These are phyloP conservation scores for Aspergillus baeticus DNA, from an alignment of 495 filamentous ascomycete genomes.

Conservation along the genomic window DNA sequence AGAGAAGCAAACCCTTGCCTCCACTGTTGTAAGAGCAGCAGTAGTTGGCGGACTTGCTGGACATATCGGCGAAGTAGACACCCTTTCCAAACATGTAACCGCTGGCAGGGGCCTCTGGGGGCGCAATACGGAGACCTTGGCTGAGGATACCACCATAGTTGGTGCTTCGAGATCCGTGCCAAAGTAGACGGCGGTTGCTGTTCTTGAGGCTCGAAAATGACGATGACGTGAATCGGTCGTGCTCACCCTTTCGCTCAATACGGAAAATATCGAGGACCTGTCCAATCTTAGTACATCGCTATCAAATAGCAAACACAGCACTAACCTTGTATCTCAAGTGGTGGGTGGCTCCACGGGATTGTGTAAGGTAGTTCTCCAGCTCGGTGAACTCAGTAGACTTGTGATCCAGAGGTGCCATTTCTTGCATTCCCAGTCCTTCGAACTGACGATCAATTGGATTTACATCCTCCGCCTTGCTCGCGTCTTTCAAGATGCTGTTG, in stretches of 20 bases:
- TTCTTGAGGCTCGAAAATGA: slow-evolving; percentile 42
- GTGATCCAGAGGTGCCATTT: slow-evolving; percentile 67
- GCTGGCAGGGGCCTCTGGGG: slow-evolving; percentile 73
- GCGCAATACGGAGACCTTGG: slow-evolving; percentile 83
- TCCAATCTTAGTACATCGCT: slow-evolving; percentile 5
- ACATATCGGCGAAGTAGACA: slow-evolving; percentile 87
- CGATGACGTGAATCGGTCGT: slow-evolving; percentile 62
- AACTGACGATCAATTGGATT: slow-evolving; percentile 71
- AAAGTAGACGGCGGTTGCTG: slow-evolving; percentile 69
- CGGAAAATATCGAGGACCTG: slow-evolving; percentile 77
- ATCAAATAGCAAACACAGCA: not conserved
- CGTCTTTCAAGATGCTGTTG: slow-evolving; percentile 70
- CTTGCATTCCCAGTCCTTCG: slow-evolving; percentile 64
- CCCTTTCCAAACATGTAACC: slow-evolving; percentile 88
- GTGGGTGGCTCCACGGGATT: slow-evolving; percentile 64
- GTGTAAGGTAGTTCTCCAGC: slow-evolving; percentile 62
- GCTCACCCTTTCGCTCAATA: slow-evolving; percentile 73
- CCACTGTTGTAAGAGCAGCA: slow-evolving; percentile 58
- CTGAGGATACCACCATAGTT: slow-evolving; percentile 83
- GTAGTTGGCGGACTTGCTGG: slow-evolving; percentile 76
- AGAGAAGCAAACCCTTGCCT: slow-evolving; percentile 61
- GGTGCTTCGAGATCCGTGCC: slow-evolving; percentile 75
- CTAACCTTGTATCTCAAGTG: slow-evolving; percentile 44
- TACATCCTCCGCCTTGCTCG: slow-evolving; percentile 47
- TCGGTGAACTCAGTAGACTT: slow-evolving; percentile 59